phyloP scores from a whole-genome alignment of 257 asterid species.

The Solanum phureja region DNA sequence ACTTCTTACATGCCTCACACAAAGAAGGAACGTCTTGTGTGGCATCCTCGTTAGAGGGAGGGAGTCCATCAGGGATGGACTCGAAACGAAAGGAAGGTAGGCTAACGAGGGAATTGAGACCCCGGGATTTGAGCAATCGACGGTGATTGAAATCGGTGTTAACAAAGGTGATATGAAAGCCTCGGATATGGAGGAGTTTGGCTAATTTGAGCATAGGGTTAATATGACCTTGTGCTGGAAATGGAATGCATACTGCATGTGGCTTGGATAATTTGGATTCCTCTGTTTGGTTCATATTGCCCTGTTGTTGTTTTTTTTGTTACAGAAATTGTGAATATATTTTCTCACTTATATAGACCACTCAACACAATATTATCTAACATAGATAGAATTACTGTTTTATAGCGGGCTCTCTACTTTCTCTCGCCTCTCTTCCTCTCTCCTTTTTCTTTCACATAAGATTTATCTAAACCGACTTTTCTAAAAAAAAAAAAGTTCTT shows the following conservation, averaged over 20 bases:
- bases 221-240: conserved; percentile 32
- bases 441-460: background rate
- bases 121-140: background rate
- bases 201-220: conserved; percentile 26
- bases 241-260: conserved; percentile 23
- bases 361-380: background rate
- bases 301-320: background rate
- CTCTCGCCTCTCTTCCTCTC: background rate
- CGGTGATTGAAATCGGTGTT: conserved; percentile 17
- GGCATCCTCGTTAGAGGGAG: conserved; percentile 11
- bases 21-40: conserved; percentile 10
- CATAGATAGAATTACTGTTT: too few species aligned
- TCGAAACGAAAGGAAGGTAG: conserved; percentile 7
- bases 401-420: background rate
- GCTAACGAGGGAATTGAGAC: background rate
- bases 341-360: background rate
- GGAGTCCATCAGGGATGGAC: conserved; percentile 25
- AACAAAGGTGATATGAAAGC: conserved; percentile 23
- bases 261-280: background rate
- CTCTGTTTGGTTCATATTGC: background rate
- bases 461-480: too few species aligned
- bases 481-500: too few species aligned
- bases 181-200: conserved; percentile 16
- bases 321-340: background rate
- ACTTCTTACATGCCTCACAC: conserved; percentile 5